These are phyloP conservation scores for Naematelia aurantialba DNA, from an alignment of 768 basidiomycete genomes.

Conservation along the genomic window DNA sequence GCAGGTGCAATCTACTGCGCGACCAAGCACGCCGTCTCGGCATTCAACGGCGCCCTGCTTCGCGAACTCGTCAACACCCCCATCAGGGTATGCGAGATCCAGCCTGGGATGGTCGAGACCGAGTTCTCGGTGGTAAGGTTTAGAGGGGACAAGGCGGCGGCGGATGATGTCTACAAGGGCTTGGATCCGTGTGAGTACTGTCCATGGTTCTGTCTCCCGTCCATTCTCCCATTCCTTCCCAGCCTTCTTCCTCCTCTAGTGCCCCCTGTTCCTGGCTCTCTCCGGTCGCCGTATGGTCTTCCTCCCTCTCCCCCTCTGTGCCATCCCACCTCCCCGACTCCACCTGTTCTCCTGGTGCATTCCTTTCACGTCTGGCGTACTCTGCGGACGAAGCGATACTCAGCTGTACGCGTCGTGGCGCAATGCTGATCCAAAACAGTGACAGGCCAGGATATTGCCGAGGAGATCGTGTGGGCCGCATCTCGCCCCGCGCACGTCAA, in stretches of 20 bases:
- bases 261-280: too few species aligned
- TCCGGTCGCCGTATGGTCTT: too few species aligned
- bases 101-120: slow-evolving; percentile 84
- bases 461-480: slow-evolving; percentile 97
- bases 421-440: too few species aligned
- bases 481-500: slow-evolving; percentile 88
- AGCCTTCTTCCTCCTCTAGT: too few species aligned
- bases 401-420: too few species aligned
- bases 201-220: not conserved
- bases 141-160: slow-evolving; percentile 74
- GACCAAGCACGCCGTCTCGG: slow-evolving; percentile 65
- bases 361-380: too few species aligned
- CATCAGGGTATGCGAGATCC: slow-evolving; percentile 90
- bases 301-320: too few species aligned
- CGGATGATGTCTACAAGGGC: slow-evolving; percentile 87
- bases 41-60: slow-evolving; percentile 77
- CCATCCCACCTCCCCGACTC: too few species aligned
- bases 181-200: slow-evolving; percentile 69
- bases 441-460: slow-evolving; percentile 80
- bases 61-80: slow-evolving; percentile 86
- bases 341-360: too few species aligned
- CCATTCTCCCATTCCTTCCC: not conserved
- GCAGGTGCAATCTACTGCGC: slow-evolving; percentile 79
- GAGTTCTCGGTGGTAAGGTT: slow-evolving; percentile 87
- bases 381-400: too few species aligned